Percentiles rank a stretch among this genome's conserved stretches.
phyloP scores from a whole-genome alignment of 225 moss, liverwort and hornwort genomes.

The Anthoceros angustus region DNA sequence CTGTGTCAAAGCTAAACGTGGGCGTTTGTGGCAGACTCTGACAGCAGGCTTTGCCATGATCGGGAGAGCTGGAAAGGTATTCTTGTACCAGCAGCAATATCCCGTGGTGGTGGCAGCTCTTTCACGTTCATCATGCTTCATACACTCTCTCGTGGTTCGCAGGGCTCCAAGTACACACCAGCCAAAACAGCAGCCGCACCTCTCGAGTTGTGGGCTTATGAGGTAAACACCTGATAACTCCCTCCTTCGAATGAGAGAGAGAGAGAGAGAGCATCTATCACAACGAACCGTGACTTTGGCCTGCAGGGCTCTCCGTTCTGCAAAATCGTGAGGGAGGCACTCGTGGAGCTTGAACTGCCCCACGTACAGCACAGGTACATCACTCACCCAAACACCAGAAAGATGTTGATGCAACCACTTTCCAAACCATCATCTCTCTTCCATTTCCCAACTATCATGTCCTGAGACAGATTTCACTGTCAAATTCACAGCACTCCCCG shows the following conservation, averaged over 20 bases:
- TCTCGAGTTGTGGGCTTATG: constrained; percentile 84
- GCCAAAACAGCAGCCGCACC: constrained; percentile 61
- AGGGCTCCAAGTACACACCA: constrained; percentile 75
- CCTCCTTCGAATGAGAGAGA: background rate
- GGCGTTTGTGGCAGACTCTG: constrained; percentile 32
- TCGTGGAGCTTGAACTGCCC: constrained; percentile 90
- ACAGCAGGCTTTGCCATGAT: constrained; percentile 78
- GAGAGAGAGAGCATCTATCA: background rate
- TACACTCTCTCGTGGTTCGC: constrained; percentile 5
- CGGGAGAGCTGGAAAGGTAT: constrained; percentile 76
- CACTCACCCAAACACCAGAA: background rate
- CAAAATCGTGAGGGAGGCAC: constrained; percentile 86
- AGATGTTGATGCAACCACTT: background rate
- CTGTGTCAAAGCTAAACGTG: background rate
- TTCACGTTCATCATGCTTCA: background rate
- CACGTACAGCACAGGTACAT: constrained; percentile 74
- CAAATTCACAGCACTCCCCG: constrained; percentile 52
- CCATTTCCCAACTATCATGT: background rate
- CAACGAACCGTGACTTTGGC: background rate
- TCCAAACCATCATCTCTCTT: background rate
- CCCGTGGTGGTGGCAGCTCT: no score
- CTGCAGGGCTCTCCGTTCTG: constrained; percentile 87
- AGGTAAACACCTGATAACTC: constrained; percentile 30
- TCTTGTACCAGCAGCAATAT: background rate
- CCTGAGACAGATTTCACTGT: background rate